A percentile compares a stretch with the other conserved stretches of the same genome.
These are phyloP conservation scores for Fusarium fujikuroi DNA, from an alignment of 2,329 filamentous ascomycete species.

Conservation along the genomic window DNA sequence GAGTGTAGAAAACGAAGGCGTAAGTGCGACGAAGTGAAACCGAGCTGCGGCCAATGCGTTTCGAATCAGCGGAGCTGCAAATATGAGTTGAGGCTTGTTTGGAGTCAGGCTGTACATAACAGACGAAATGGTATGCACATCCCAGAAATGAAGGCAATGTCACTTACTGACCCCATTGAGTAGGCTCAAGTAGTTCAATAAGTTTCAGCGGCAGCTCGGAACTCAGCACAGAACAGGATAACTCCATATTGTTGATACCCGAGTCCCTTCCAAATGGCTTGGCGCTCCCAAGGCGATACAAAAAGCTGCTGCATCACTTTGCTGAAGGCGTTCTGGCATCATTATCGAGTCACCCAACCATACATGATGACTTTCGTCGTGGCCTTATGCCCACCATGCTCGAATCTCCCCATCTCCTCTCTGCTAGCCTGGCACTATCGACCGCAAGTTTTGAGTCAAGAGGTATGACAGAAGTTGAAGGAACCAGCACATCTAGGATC, in stretches of 20 bases:
- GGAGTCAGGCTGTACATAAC: conserved; percentile 24
- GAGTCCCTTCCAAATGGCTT: conserved; percentile 41
- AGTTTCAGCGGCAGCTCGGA: background rate
- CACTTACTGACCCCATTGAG: fast-evolving
- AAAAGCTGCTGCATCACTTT: conserved; percentile 41
- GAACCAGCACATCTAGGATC: conserved; percentile 28
- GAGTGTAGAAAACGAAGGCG: conserved; percentile 44
- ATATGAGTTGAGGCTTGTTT: conserved; percentile 42
- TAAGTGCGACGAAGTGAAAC: conserved; percentile 46
- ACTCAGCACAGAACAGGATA: background rate
- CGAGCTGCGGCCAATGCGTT: conserved; percentile 39
- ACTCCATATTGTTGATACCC: conserved; percentile 4
- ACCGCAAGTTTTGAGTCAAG: conserved; percentile 43
- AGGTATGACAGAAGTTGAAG: conserved; percentile 37
- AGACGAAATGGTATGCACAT: background rate
- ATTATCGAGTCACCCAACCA: conserved; percentile 41
- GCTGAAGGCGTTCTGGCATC: conserved; percentile 42
- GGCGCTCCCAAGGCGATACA: conserved; percentile 33
- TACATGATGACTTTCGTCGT: conserved; percentile 42
- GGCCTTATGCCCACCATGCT: conserved; percentile 42
- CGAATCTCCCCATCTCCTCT: conserved; percentile 43
- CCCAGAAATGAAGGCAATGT: fast-evolving
- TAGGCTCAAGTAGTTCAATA: background rate
- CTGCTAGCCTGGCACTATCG: conserved; percentile 42
- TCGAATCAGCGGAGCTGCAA: conserved; percentile 30